Evolutionary conservation across 1,284 basidiomycete genomes (phyloP), one percentile per base, ranked within the genome.

Genomic region (Sanghuangporus sanghuang): DNA sequence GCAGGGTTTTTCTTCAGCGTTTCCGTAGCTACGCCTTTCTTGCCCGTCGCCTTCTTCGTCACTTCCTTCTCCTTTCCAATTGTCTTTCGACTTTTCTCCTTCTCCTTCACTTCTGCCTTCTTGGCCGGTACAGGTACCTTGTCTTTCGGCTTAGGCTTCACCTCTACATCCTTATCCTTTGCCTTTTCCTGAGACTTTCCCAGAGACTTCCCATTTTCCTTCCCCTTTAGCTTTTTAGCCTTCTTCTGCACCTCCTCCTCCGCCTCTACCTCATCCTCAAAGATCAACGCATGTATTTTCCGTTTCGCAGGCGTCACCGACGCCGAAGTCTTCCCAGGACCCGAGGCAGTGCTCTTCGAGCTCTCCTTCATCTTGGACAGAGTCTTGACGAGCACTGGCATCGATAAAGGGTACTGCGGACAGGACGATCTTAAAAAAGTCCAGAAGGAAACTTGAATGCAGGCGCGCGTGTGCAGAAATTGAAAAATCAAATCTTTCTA

Each of bases 201-300:
- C 23, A 38, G 21, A 14, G 16, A 2, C 14, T 36, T 32, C 38
- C 5, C 55, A 2, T 57, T 52, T 50, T 52, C 58, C 21, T 59
- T 50, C 23, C 35, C 46, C 23, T 50, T 48, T 0, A 27, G 9
- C 14, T 36, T 48, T 16, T 46, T 59, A 0, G 5, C 8, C n/a
- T 50, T 48, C 18, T 16, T 14, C 18, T 49, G 32, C n/a, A 14
- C 32, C 58, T 23, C 32, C 18, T 0, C 44, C 16, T 56, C 39
- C 36, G 35, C 35, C 54, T 3, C 54, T 7, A 4, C 16, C 18
- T 50, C 67, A 48, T 70, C 69, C 42, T 69, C 65, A 39, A 57
- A 60, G 21, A 4, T 5, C 27, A 2, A 32, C 27, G 27, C 27
- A 32, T 27, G 54, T 44, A 53, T 46, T 38, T 58, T 50, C 21